These are phyloP conservation scores for Hagleromyces aurorensis DNA, from an alignment of 805 yeast genomes.

Conservation along the genomic window DNA sequence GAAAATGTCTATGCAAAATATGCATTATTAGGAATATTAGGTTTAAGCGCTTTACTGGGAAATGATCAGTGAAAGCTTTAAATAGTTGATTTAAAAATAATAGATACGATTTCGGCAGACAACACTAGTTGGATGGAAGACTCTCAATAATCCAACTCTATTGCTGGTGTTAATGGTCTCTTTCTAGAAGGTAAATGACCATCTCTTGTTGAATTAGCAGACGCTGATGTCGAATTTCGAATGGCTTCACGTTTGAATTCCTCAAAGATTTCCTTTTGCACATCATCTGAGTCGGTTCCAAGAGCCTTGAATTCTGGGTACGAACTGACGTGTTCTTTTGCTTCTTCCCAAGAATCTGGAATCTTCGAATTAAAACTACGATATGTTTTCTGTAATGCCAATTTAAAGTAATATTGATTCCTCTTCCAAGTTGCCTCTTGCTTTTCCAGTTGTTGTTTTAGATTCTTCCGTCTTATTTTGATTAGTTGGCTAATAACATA, in stretches of 20 bases:
- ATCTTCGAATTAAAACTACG: conserved; percentile 16
- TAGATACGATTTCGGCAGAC: conserved; percentile 1
- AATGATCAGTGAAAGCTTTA: conserved; percentile 41
- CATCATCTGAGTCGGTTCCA: conserved; percentile 26
- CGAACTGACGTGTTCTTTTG: conserved; percentile 24
- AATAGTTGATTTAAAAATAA: neutral
- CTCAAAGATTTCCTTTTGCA: conserved; percentile 29
- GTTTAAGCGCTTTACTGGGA: conserved; percentile 56
- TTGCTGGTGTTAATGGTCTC: conserved; percentile 21
- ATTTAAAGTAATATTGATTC: conserved; percentile 21
- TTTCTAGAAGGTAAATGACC: conserved; percentile 17
- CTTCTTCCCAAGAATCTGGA: conserved; percentile 34
- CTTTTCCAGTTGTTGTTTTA: conserved; percentile 15
- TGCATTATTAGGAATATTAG: conserved; percentile 67
- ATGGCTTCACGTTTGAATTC: conserved; percentile 21
- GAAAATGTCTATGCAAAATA: conserved; percentile 81
- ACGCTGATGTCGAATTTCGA: conserved; percentile 14
- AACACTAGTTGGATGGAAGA: no score
- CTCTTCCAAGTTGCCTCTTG: conserved; percentile 14
- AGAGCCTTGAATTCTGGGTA: conserved; percentile 32
- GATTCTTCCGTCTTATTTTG: conserved; percentile 19
- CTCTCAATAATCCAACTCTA: conserved; percentile 32
- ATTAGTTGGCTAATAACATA: conserved; percentile 26
- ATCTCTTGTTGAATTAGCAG: conserved; percentile 9
- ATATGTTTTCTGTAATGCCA: conserved; percentile 18